Base-by-base conservation (phyloP, 805 yeast genomes). In the Wickerhamiella siamensis region DNA sequence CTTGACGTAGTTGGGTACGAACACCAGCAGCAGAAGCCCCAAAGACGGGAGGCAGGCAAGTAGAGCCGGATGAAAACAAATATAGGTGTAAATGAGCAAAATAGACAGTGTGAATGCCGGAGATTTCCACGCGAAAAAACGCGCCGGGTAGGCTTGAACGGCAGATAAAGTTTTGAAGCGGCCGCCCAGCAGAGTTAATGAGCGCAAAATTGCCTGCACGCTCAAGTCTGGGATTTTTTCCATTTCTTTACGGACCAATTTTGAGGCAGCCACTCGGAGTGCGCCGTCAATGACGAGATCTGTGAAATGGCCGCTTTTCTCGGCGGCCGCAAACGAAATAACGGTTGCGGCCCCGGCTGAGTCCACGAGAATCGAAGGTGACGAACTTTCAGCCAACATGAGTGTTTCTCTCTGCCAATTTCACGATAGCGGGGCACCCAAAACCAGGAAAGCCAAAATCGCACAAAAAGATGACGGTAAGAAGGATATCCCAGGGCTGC, bases 21-120 rank as follows among this genome's bases (percentile, higher is more conserved):
- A 67, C 3, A 79, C 62, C 1, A 75, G 77, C 42, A 69, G 64
- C 24, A 79, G 50, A 3, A 82, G 37, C 38, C 64, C 66, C 2
- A 79, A 45, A 31, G 79, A 50, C 0, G 95, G 95, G 26, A 77
- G 65, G 1, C 75, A 66, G 31, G 80, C 58, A 10, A 83, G 62
- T 39, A 80, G 58, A 54, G 75, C 75, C 0, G 95, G 95, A 62
- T 80, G 71, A 29, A 78, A 58, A 51, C 91, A 80, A 1, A 77
- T 62, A 45, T 75, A 66, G 0, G 95, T 77, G 48, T 79, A 77
- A 1, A 75, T 47, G 4, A 78, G 62, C 41, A 83, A 59, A 18
- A 65, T 55, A 0, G 79, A 64, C 4, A 86, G 48, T 0, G 95
- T 86, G 46, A 74, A 70, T 0, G 81, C 65, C 0, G 93, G 87